Evolutionary conservation across 2,329 filamentous ascomycete species (phyloP).

Genomic region (Claviceps quebecensis): DNA sequence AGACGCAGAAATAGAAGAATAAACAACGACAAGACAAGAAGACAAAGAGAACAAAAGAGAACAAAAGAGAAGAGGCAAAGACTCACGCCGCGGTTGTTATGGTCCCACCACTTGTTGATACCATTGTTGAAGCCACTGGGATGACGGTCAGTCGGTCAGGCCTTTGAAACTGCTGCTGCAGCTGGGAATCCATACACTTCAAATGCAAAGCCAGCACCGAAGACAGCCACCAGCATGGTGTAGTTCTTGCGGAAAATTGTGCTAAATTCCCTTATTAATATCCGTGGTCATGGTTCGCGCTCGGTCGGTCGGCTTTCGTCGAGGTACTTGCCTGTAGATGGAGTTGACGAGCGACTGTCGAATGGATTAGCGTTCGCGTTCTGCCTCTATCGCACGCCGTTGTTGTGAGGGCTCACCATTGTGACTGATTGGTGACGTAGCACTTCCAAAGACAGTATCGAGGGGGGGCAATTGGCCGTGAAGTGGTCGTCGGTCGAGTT

Average conservation of each 20-base stretch:
- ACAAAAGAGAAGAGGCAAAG: background rate
- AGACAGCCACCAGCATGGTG: conserved; percentile 76
- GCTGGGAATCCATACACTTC: conserved; percentile 61
- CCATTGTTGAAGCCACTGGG: conserved; percentile 66
- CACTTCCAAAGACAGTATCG: conserved; percentile 12
- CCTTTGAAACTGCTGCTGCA: conserved; percentile 8
- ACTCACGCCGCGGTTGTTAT: conserved; percentile 81
- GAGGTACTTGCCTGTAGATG: conserved; percentile 26
- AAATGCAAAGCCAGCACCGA: conserved; percentile 75
- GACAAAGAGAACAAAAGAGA: background rate
- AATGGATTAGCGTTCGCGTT: conserved; percentile 20
- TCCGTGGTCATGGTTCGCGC: conserved; percentile 5
- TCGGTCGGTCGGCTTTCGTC: conserved; percentile 7
- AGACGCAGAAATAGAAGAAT: background rate
- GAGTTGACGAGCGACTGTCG: conserved; percentile 20
- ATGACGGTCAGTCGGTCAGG: conserved; percentile 17
- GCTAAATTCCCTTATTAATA: conserved; percentile 35
- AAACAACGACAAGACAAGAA: too few species aligned
- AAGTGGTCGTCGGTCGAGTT: conserved; percentile 15
- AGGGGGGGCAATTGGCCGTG: conserved; percentile 13
- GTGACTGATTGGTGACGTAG: conserved; percentile 18
- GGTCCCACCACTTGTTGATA: conserved; percentile 83
- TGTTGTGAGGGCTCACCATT: conserved; percentile 20
- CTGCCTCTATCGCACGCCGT: background rate
- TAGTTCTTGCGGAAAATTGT: conserved; percentile 75